Conservation (phyloP, 139 green algal genomes). For the Chlorella sp. region DNA sequence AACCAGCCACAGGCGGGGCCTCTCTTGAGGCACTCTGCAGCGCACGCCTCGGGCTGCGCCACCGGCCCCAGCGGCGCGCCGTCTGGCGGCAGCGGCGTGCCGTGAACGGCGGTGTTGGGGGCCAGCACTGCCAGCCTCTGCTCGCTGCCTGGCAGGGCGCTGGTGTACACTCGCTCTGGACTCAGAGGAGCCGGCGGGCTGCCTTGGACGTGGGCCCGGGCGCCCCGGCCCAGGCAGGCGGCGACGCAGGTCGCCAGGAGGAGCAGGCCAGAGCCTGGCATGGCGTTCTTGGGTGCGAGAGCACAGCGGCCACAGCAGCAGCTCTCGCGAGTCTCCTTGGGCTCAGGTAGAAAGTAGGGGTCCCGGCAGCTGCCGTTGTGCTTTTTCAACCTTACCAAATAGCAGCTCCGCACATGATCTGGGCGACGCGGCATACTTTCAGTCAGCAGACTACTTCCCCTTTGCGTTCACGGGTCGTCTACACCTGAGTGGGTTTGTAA, state of each 20-base stretch:
- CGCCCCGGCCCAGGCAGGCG: not conserved
- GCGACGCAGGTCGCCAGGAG: not conserved
- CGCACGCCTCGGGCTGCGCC: not conserved
- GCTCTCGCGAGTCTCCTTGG: not conserved
- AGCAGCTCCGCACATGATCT: too few relatives aligned
- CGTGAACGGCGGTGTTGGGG: not conserved
- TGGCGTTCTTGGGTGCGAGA: not conserved
- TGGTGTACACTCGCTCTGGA: not conserved
- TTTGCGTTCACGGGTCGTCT: too few relatives aligned
- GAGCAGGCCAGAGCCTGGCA: not conserved
- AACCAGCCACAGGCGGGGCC: not conserved
- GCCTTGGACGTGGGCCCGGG: not conserved
- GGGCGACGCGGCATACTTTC: too few relatives aligned
- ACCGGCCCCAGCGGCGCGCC: not conserved
- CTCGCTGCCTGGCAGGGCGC: not conserved
- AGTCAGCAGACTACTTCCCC: too few relatives aligned
- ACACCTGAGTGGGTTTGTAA: too few relatives aligned
- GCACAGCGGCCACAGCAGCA: not conserved
- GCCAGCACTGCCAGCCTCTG: not conserved
- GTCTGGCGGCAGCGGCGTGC: not conserved
- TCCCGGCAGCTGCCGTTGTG: too few relatives aligned
- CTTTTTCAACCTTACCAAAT: too few relatives aligned
- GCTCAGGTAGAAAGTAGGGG: not conserved
- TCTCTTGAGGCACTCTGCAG: not conserved
- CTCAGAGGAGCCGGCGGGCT: not conserved